Base-by-base conservation (phyloP, 345 rosid species). In the Sonneratia caseolaris region DNA sequence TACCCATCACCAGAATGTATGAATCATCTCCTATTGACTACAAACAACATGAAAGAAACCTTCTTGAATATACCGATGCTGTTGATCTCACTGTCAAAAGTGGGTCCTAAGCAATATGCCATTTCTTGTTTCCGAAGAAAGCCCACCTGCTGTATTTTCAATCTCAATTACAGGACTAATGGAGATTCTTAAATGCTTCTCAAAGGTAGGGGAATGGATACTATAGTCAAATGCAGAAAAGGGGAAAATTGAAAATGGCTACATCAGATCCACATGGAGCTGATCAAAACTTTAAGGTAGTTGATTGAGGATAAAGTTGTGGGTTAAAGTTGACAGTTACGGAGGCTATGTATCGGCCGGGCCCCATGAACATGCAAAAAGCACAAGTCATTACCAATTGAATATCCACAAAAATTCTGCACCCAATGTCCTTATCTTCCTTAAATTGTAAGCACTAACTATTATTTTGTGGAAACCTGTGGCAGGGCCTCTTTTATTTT, bases 51-150 rank as follows among this genome's bases (percentile, higher is more conserved):
- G 55, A 19, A 49, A 12, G 55, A 15, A 49, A 15, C 19, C 19
- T 12, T 49, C 49, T 2, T 5, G 13, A 1, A 2, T 45, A 45
- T 14, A 45, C 13, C 13, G 12, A 45, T 45, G 9, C 49, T 3
- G 49, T 14, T 77, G 42, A 83, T 79, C 86, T 78, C 70, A 64
- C 81, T 79, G 37, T 81, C 82, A 56, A 67, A 75, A 67, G 77
- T 56, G 24, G 75, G 49, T 45, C 9, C 13, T 45, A 10, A 45
- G 13, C 13, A 6, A 45, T 45, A 45, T 45, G 49, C 4, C 9
- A 6, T 45, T 7, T 45, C 49, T 45, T 6, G 18, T 10, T 48
- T 48, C 53, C 53, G 1, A 48, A 14, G 18, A 48, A 48, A 15
- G 3, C 53, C 18, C 0, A 19, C n/a, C 4, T 11, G 22, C n/a